Evolutionary conservation across 2,329 filamentous ascomycete genomes (phyloP).

Genomic region (Fusarium heterosporum): DNA sequence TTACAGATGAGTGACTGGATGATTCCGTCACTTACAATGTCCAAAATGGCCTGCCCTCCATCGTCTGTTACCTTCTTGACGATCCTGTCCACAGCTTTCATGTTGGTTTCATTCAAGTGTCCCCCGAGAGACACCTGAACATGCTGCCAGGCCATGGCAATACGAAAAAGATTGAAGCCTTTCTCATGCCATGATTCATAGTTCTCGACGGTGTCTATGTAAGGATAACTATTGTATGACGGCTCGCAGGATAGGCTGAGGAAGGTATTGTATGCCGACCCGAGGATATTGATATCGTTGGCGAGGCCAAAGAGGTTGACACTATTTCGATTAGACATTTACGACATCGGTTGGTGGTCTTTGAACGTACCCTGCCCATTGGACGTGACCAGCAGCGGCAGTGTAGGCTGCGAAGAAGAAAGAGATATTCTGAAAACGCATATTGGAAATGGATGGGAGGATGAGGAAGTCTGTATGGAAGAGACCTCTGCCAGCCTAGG

Average conservation of each 20-base stretch:
- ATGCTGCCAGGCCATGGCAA: slow-evolving; percentile 7
- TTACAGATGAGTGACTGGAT: background rate
- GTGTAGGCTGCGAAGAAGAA: background rate
- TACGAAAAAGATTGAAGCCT: slow-evolving; percentile 5
- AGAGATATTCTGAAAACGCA: background rate
- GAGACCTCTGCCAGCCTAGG: too few relatives aligned
- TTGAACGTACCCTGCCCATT: background rate
- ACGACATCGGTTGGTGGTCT: too few relatives aligned
- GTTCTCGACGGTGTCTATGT: background rate
- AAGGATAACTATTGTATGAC: slow-evolving; percentile 2
- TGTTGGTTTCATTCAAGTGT: slow-evolving; percentile 1
- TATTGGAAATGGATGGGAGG: background rate
- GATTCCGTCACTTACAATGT: background rate
- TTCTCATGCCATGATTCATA: slow-evolving; percentile 3
- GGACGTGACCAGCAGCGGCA: background rate
- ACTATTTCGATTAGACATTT: background rate
- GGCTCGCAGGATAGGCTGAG: background rate
- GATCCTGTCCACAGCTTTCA: background rate
- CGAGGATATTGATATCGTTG: slow-evolving; percentile 9
- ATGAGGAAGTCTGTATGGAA: too few relatives aligned
- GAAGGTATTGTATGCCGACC: slow-evolving; percentile 5
- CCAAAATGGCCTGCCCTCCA: slow-evolving; percentile 2
- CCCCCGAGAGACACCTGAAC: background rate
- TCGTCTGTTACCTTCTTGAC: background rate
- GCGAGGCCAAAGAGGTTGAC: slow-evolving; percentile 5